Evolutionary conservation across 2,329 filamentous ascomycete genomes (phyloP).

Genomic region (Amauroascus niger): DNA sequence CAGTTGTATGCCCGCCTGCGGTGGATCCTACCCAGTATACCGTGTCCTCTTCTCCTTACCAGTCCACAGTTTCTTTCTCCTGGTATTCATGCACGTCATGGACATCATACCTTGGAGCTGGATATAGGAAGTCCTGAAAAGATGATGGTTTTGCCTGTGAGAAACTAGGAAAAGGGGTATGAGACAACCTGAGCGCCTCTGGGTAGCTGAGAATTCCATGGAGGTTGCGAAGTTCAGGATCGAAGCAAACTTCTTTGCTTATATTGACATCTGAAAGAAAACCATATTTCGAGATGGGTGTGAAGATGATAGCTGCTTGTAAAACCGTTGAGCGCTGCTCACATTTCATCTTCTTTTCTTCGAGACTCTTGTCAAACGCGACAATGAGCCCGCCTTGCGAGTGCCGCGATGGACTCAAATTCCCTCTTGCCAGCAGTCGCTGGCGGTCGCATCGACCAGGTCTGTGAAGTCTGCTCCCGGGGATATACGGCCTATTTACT

Average conservation of each 20-base stretch:
- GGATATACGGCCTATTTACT: too few relatives aligned
- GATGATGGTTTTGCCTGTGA: constrained; percentile 15
- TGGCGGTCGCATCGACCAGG: too few relatives aligned
- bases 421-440: too few relatives aligned
- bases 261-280: constrained; percentile 7
- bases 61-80: constrained; percentile 34
- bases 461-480: too few relatives aligned
- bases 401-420: too few relatives aligned
- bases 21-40: constrained; percentile 50
- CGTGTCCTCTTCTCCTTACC: constrained; percentile 41
- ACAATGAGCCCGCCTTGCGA: too few relatives aligned
- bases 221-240: constrained; percentile 3
- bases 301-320: constrained; percentile 1
- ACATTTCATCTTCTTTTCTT: too few relatives aligned
- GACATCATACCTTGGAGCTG: constrained; percentile 40
- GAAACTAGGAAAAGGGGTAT: constrained; percentile 18
- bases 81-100: constrained; percentile 35
- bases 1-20: constrained; percentile 39
- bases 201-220: constrained; percentile 9
- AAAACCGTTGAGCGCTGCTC: constrained; percentile 12
- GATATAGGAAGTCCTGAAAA: constrained; percentile 41
- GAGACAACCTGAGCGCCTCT: constrained; percentile 11
- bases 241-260: constrained; percentile 5
- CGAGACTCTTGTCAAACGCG: too few relatives aligned
- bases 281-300: not conserved